A percentile compares a stretch with the other conserved stretches of the same genome.
Evolutionary conservation across 805 yeast species (phyloP).

Genomic region (Martiniozyma abietophila): DNA sequence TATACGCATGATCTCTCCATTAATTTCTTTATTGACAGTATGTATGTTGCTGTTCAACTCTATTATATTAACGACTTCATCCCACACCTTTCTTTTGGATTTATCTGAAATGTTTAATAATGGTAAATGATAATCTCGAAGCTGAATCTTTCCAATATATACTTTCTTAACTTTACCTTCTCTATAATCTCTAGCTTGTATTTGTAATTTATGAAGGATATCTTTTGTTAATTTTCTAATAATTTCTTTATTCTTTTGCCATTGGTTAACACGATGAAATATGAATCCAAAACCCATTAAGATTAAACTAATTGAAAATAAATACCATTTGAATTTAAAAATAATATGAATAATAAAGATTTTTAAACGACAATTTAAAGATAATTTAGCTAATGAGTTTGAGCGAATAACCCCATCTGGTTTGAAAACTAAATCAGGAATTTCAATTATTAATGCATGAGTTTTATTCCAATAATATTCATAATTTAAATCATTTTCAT

Average conservation of each 20-base stretch:
- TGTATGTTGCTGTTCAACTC: slow-evolving; percentile 63
- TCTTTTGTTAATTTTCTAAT: slow-evolving; percentile 38
- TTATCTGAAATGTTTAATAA: slow-evolving; percentile 22
- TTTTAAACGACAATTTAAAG: slow-evolving; percentile 22
- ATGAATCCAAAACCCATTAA: slow-evolving; percentile 7
- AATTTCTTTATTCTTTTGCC: slow-evolving; percentile 31
- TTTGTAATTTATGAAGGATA: slow-evolving; percentile 41
- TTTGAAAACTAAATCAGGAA: slow-evolving; percentile 16
- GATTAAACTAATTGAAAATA: slow-evolving; percentile 12
- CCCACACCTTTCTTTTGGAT: slow-evolving; percentile 48
- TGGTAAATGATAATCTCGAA: slow-evolving; percentile 53
- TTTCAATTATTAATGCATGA: slow-evolving; percentile 8
- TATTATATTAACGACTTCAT: slow-evolving; percentile 39
- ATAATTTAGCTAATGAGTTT: slow-evolving; percentile 20
- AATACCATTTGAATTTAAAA: slow-evolving; percentile 16
- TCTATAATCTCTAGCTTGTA: slow-evolving; percentile 30
- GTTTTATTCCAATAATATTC: slow-evolving; percentile 22
- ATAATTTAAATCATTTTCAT: slow-evolving; percentile 14
- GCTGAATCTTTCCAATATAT: slow-evolving; percentile 60
- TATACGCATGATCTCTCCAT: slow-evolving; percentile 80
- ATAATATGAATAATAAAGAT: slow-evolving; percentile 17
- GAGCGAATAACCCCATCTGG: slow-evolving; percentile 17
- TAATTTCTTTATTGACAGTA: slow-evolving; percentile 54
- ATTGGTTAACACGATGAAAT: slow-evolving; percentile 29
- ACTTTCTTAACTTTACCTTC: slow-evolving; percentile 30